phyloP scores from a whole-genome alignment of 164 flowering plant species.

The Magnolia officinalis region DNA sequence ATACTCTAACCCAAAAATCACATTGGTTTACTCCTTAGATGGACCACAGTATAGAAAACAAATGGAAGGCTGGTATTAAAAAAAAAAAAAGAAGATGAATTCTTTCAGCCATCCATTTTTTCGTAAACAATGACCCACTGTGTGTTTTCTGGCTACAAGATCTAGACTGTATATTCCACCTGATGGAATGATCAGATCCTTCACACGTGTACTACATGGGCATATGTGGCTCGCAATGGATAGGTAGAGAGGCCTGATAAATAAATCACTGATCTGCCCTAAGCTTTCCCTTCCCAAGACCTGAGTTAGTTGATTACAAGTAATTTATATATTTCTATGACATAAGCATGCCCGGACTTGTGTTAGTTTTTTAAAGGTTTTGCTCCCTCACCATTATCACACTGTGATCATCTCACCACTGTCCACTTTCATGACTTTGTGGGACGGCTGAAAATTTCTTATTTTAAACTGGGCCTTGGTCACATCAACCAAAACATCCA shows the following conservation, averaged over 20 bases:
- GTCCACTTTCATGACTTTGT: slow-evolving; percentile 8
- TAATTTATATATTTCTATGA: background rate
- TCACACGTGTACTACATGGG: background rate
- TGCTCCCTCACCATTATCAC: slow-evolving; percentile 7
- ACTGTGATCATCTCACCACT: background rate
- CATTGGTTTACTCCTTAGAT: background rate
- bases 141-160: background rate
- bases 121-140: background rate
- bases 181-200: background rate
- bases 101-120: background rate
- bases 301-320: background rate
- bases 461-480: slow-evolving; percentile 5
- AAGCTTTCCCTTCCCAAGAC: slow-evolving; percentile 1
- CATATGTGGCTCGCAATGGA: background rate
- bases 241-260: background rate
- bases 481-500: background rate
- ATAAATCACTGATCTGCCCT: background rate
- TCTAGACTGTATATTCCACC: too few relatives aligned
- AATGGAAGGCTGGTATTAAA: background rate
- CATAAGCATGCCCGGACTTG: background rate
- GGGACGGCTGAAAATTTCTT: slow-evolving; percentile 8
- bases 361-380: slow-evolving; percentile 4
- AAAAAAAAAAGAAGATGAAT: too few relatives aligned
- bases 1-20: too few relatives aligned
- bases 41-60: background rate